A percentile compares a stretch with the other conserved stretches of the same genome.
Evolutionary conservation across 495 filamentous ascomycete genomes (phyloP).

Genomic region (Symbiotaphrina buchneri): DNA sequence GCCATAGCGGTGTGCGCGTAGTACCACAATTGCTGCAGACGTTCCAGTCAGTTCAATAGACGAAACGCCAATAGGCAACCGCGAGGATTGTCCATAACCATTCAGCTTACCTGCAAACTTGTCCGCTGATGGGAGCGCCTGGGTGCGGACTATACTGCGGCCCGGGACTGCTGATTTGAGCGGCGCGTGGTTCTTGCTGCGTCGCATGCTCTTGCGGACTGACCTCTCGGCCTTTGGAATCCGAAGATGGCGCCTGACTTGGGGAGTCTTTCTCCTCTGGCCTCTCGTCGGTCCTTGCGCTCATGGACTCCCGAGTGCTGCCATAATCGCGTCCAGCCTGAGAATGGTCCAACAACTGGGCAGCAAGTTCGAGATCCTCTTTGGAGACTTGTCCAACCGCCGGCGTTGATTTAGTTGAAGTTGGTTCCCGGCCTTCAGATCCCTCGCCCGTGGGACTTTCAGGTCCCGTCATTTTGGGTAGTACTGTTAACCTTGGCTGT

Average conservation of each 20-base stretch:
- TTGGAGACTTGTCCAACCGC: conserved; percentile 1
- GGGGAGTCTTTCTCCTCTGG: not conserved
- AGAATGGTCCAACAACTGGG: conserved; percentile 2
- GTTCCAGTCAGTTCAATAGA: not conserved
- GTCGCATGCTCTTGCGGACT: too few relatives aligned
- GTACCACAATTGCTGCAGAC: conserved; percentile 73
- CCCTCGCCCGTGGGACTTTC: too few relatives aligned
- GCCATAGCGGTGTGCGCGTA: conserved; percentile 83
- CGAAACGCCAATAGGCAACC: too few relatives aligned
- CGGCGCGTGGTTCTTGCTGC: too few relatives aligned
- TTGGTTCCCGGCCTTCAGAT: too few relatives aligned
- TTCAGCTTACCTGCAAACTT: conserved; percentile 1
- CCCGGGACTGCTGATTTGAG: too few relatives aligned
- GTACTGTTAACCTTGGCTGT: too few relatives aligned
- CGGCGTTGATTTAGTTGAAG: too few relatives aligned
- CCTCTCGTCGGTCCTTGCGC: not conserved
- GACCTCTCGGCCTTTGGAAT: too few relatives aligned
- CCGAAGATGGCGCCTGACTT: too few relatives aligned
- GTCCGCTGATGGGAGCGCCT: not conserved
- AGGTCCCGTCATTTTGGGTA: too few relatives aligned
- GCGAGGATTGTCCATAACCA: too few relatives aligned
- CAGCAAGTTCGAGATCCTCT: conserved; percentile 4
- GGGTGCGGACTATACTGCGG: not conserved
- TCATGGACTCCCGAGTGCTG: not conserved
- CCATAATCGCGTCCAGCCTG: not conserved